Evolutionary conservation across 192 early-diverging fungal species (phyloP).

Genomic region (Lobulomyces angularis): DNA sequence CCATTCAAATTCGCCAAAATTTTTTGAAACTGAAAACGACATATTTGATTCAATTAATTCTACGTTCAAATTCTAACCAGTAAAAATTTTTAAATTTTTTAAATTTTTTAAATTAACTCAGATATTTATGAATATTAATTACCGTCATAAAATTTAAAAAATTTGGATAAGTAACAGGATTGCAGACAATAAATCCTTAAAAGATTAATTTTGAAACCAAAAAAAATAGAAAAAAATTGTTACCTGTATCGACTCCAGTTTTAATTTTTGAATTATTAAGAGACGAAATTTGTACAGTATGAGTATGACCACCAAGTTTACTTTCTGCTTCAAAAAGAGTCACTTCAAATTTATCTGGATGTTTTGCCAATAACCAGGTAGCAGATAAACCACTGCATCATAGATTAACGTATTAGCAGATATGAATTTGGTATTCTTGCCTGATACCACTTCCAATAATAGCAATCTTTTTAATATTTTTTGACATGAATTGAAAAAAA

Average conservation of each 20-base stretch:
- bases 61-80: constrained; percentile 32
- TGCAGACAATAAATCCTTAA: constrained; percentile 61
- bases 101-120: constrained; percentile 4
- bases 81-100: constrained; percentile 43
- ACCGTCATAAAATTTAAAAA: not conserved
- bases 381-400: constrained; percentile 38
- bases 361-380: constrained; percentile 37
- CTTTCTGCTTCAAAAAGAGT: constrained; percentile 32
- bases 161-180: constrained; percentile 29
- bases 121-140: not conserved
- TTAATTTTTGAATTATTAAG: constrained; percentile 9
- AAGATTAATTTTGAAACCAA: too few relatives aligned
- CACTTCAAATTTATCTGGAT: constrained; percentile 22
- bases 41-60: constrained; percentile 31
- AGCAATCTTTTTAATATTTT: too few relatives aligned
- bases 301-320: constrained; percentile 50
- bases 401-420: too few relatives aligned
- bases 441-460: too few relatives aligned
- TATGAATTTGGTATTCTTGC: too few relatives aligned
- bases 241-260: constrained; percentile 51
- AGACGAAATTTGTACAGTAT: constrained; percentile 40
- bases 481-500: too few relatives aligned
- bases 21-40: constrained; percentile 48
- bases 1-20: constrained; percentile 53
- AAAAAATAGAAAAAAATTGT: too few relatives aligned